These are phyloP conservation scores for Cercospora sesami DNA, from an alignment of 2,329 filamentous ascomycete genomes.

Conservation along the genomic window DNA sequence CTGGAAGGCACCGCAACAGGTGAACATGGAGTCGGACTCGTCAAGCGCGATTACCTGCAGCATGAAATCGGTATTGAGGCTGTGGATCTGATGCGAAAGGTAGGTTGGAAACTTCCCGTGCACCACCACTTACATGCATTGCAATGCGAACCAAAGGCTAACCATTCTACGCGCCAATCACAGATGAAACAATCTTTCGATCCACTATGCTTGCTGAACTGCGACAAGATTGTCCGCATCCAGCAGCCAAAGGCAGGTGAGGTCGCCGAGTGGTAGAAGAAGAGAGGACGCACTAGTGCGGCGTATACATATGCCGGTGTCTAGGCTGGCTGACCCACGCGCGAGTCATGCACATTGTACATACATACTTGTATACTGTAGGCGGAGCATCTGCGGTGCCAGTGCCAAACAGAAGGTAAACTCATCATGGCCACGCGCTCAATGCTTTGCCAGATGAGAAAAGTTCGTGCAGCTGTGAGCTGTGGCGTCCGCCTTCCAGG, in stretches of 20 bases:
- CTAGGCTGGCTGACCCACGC: neutral
- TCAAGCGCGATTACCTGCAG: constrained; percentile 79
- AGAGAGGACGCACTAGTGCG: neutral
- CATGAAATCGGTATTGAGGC: constrained; percentile 74
- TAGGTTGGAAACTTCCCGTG: constrained; percentile 42
- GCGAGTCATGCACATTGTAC: neutral
- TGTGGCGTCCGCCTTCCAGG: neutral
- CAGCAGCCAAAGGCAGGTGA: constrained; percentile 53
- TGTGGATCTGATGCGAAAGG: constrained; percentile 80
- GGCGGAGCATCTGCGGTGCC: neutral
- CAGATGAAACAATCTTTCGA: constrained; percentile 80
- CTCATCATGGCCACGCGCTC: neutral
- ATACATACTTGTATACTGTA: neutral
- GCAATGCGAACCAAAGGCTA: neutral
- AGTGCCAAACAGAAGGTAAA: neutral
- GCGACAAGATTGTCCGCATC: constrained; percentile 64
- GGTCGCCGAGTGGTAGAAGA: constrained; percentile 42
- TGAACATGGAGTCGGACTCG: constrained; percentile 79
- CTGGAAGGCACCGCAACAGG: constrained; percentile 79
- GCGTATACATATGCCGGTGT: neutral
- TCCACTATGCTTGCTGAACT: constrained; percentile 66
- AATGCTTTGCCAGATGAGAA: neutral
- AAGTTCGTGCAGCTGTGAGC: neutral
- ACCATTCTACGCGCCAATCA: neutral
- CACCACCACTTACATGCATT: neutral